Base-by-base conservation (phyloP, 208 protist species). In the Herpetomonas tarakana region DNA sequence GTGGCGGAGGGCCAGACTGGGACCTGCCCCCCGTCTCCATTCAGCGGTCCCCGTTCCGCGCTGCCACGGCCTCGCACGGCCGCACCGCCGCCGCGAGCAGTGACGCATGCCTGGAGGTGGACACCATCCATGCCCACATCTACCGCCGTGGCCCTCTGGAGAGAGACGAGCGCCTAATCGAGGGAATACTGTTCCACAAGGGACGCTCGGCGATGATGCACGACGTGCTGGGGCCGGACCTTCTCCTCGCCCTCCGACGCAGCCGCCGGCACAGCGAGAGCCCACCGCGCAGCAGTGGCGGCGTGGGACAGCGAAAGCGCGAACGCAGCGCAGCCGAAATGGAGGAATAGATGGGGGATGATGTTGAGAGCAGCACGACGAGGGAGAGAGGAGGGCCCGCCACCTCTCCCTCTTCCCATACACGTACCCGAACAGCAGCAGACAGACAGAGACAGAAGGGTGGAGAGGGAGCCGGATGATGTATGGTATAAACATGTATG, bases 141-240 rank as follows among this genome's bases (percentile, higher is more conserved):
- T 57, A 57, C 46, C 21, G 58, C 14, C 69, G 63, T 1, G 12
- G 46, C 1, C 63, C 63, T 0, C 50, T 66, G 3, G 69, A 71
- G 27, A 35, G 58, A 0, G 44, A 45, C 27, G 56, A 66, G 21
- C 29, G 14, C 2, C n/a, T 70, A 4, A 21, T 69, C 0, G 63
- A 65, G 22, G 39, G 58, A 28, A 39, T 76, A 22, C 68, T 56
- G 25, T 18, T 71, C 35, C 51, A 47, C 44, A 24, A 55, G 3
- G 25, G 25, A 7, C 24, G 44, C 28, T 51, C 21, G 30, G n/a
- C n/a, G 16, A 25, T 6, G 12, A 22, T 55, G 3, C 28, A 12
- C 19, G 14, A 25, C 12, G 25, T 30, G 14, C 25, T 55, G 25
- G 50, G 50, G 14, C 24, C 50, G 4, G 50, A 55, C 50, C 14